Base-by-base conservation (phyloP, 2,329 filamentous ascomycete species). In the Xylariaceae sp. region DNA sequence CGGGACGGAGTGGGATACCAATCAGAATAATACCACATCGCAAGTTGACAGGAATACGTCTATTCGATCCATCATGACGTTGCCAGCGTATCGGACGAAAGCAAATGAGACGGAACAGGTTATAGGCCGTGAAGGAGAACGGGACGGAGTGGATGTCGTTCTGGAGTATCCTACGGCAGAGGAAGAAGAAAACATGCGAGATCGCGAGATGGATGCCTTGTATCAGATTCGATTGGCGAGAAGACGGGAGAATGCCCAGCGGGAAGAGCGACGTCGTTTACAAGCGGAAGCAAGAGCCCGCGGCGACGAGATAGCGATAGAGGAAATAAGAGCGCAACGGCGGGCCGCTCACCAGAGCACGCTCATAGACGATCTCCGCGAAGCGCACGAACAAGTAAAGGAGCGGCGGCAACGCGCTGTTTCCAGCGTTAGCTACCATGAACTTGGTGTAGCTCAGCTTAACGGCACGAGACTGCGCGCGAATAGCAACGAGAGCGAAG, bases 161-260 rank as follows among this genome's bases (percentile, higher is more conserved):
- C 76, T 98, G 12, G 93, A 97, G 71, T 85, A 90, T 63, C 93
- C 93, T 0, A 91, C 89, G 0, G 82, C 79, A 7, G 90, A 96
- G 49, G 89, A 92, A 51, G 86, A 96, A 62, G 91, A 96, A 71
- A 75, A 77, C 1, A 77, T 91, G 50, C 83, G 95, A 12, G 92
- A 98, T 61, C 85, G 91, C 23, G 91, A 97, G 72, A 98, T 98
- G 95, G 90, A 95, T 60, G 85, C 90, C 0, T 75, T 98, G 41
- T 98, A 96, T 72, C 91, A 96, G 72, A 93, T 98, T 56, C 88
- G 95, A 12, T 71, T 90, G 12, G 86, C 90, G 18, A 84, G 95
- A 51, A 85, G 93, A 49, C 81, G 84, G 53, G 89, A 96, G 71
- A 81, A 88, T 40, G 84, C 85, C 3, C 91, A 95, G 60, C 86